Conservation (phyloP, 2,329 filamentous ascomycete species). For the Ophiostoma sp. region DNA sequence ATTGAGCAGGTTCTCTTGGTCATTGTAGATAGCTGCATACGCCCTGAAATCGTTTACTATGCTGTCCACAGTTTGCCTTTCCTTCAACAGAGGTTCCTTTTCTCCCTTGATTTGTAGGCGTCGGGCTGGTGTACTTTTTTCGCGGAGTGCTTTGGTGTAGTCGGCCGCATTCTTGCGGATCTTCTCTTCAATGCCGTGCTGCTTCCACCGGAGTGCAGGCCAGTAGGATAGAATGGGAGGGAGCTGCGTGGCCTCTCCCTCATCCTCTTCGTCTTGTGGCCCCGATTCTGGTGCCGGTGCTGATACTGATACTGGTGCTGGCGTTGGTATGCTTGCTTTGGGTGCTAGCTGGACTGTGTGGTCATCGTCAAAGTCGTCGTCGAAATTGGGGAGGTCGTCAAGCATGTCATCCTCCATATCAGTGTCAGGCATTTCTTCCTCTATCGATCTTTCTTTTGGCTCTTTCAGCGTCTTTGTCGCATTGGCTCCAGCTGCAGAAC, state of each 20-base stretch:
- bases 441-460: not conserved
- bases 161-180: conserved; percentile 45
- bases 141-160: conserved; percentile 45
- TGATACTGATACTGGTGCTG: not conserved
- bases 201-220: conserved; percentile 30
- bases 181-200: conserved; percentile 38
- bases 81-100: conserved; percentile 44
- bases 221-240: conserved; percentile 25
- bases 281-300: not conserved
- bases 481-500: not conserved
- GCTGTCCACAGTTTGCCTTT: conserved; percentile 42
- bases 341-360: not conserved
- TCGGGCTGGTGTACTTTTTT: conserved; percentile 43
- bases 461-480: not conserved
- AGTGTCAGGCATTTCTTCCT: conserved; percentile 8
- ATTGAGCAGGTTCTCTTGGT: conserved; percentile 44
- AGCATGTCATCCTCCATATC: conserved; percentile 17
- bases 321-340: not conserved
- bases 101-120: conserved; percentile 46
- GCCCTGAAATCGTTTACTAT: conserved; percentile 40
- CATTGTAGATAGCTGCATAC: conserved; percentile 40
- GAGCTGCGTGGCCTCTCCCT: conserved; percentile 20
- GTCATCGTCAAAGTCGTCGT: not conserved
- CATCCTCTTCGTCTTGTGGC: conserved; percentile 11
- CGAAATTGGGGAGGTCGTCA: not conserved